Base-by-base conservation (phyloP, 169 alveolate species). In the Haemoproteus tartakovskyi region DNA sequence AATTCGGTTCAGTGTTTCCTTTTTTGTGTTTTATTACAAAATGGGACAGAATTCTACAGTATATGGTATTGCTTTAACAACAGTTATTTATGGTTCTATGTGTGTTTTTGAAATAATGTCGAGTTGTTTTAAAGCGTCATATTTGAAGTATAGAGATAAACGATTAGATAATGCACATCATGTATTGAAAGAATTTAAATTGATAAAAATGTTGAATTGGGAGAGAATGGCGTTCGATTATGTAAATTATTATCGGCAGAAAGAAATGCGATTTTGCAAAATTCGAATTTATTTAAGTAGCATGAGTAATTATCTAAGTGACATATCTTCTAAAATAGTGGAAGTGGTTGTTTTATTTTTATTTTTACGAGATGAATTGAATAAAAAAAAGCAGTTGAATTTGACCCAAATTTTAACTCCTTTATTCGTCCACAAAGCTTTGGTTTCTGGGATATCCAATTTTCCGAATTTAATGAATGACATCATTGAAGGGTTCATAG, bases 141-240 rank as follows among this genome's bases (percentile, higher is more conserved):
- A 74, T 18, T 40, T 74, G 6, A 56, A 26, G 24, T 74, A 60
- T 74, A 29, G 78, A 19, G 84, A 74, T 45, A 22, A 38, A 0
- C 11, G 84, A n/a, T 56, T 74, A 6, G 29, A 33, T 74, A 74
- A 74, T 18, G 46, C 57, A 78, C 74, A 74, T 6, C 84, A 74
- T 45, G 59, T 74, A 1, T 33, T 74, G 19, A 56, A 74, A 48
- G 78, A 74, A 30, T 74, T 36, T 38, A 74, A 74, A 0, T n/a
- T 74, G 9, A 54, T 74, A 33, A 74, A 74, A 45, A 74, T 74
- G 33, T 74, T 74, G n/a, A 74, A 74, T 16, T 74, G 84, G 84
- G 84, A 74, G 57, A 24, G 78, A 1, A 54, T 74, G 2, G 84
- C 84, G 0, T 74, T 74, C 30, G 62, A 74, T 21, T 74, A 74